Evolutionary conservation across 331 rosid species (phyloP).

Genomic region (Erythrophleum ivorense): DNA sequence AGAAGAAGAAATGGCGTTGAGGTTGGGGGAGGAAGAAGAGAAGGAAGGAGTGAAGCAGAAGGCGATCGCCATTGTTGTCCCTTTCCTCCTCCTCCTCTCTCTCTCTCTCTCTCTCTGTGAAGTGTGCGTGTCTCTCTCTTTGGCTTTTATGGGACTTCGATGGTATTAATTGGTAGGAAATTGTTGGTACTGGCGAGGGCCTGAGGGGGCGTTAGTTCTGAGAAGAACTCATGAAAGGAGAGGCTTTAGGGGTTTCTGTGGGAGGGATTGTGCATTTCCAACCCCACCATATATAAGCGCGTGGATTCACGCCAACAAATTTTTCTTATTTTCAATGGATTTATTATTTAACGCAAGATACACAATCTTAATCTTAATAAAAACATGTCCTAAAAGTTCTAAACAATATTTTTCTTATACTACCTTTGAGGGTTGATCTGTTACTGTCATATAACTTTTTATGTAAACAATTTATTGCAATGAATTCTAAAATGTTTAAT

Average conservation of each 20-base stretch:
- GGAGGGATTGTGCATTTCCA: no score
- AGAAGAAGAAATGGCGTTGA: neutral
- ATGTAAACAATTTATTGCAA: neutral
- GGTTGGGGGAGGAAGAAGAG: no score
- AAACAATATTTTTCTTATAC: no score
- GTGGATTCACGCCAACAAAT: neutral
- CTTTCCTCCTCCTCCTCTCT: neutral
- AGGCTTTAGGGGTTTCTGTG: conserved; percentile 18
- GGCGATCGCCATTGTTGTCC: conserved; percentile 69
- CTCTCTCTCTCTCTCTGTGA: no score
- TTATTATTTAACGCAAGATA: neutral
- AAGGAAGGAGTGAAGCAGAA: conserved; percentile 46
- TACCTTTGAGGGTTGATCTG: neutral
- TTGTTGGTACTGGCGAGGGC: neutral
- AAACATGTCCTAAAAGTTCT: no score
- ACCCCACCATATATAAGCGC: neutral
- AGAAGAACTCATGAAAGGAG: neutral
- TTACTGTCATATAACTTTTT: no score
- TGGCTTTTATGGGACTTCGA: neutral
- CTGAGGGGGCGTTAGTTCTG: conserved; percentile 4
- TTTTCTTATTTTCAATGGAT: neutral
- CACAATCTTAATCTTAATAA: no score
- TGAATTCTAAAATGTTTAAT: no score
- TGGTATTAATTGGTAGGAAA: neutral
- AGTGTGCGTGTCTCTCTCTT: neutral